These are phyloP conservation scores for Lentinula edodes DNA, from an alignment of 768 basidiomycete genomes.

Conservation along the genomic window DNA sequence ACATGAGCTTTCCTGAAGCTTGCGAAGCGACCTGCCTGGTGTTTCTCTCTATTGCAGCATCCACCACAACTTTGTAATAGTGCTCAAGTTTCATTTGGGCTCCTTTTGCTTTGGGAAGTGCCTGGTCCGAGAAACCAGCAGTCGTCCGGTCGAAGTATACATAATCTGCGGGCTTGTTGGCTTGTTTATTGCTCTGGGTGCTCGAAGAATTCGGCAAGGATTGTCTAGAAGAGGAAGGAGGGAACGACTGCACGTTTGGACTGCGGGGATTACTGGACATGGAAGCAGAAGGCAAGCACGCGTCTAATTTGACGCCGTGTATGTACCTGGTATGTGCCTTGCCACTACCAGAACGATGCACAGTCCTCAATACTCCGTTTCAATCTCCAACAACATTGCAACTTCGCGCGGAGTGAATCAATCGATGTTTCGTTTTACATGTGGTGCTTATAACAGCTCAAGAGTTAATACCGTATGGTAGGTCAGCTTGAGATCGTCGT, in stretches of 20 bases:
- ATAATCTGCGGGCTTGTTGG: conserved; percentile 54
- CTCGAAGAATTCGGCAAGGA: not conserved
- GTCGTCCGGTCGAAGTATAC: conserved; percentile 89
- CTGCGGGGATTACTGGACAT: not conserved
- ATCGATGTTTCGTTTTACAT: too few species aligned
- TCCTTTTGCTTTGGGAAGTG: conserved; percentile 77
- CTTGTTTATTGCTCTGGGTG: not conserved
- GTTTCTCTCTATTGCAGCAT: conserved; percentile 91
- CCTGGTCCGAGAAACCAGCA: conserved; percentile 71
- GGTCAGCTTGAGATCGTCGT: too few species aligned
- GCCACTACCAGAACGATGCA: too few species aligned
- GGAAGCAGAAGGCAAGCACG: not conserved
- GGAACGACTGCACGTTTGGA: not conserved
- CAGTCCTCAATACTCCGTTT: too few species aligned
- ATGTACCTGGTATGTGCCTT: too few species aligned
- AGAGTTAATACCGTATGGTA: too few species aligned
- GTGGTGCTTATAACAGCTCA: too few species aligned
- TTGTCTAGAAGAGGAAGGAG: conserved; percentile 9
- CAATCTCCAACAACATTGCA: too few species aligned
- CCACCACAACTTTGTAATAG: conserved; percentile 95
- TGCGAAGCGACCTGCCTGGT: conserved; percentile 49
- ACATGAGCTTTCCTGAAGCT: not conserved
- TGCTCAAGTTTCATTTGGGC: conserved; percentile 96
- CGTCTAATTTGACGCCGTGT: not conserved
- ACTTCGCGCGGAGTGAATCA: too few species aligned